Evolutionary conservation across 2,329 filamentous ascomycete genomes (phyloP).

Genomic region (Claviceps spartinae): DNA sequence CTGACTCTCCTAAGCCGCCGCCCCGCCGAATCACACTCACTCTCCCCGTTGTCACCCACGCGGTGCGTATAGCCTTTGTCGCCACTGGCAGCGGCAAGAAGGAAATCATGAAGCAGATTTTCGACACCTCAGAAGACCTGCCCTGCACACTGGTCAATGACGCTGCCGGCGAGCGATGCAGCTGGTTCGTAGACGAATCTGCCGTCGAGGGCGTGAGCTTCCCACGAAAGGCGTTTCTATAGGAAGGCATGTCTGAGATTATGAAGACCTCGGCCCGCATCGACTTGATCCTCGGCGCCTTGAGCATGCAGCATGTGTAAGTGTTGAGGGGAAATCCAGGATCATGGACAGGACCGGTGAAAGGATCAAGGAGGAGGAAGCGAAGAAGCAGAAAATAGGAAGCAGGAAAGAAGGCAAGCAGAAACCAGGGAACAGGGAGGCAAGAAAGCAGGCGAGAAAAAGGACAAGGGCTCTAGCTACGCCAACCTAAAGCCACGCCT

Average conservation of each 20-base stretch:
- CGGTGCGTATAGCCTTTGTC: conserved; percentile 77
- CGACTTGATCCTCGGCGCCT: neutral
- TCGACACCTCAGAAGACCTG: conserved; percentile 58
- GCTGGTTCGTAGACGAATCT: conserved; percentile 85
- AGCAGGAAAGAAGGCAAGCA: too few species aligned
- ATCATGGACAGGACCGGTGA: too few species aligned
- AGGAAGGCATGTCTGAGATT: neutral
- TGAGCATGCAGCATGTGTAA: neutral
- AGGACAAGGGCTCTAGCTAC: too few species aligned
- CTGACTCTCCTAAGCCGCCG: conserved; percentile 90
- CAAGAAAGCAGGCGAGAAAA: too few species aligned
- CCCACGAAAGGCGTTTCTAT: conserved; percentile 56
- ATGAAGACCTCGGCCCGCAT: neutral
- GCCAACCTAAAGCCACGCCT: too few species aligned
- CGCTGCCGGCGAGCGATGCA: conserved; percentile 69
- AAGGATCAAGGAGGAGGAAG: too few species aligned
- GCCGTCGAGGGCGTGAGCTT: conserved; percentile 79
- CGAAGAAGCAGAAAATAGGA: too few species aligned
- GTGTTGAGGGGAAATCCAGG: neutral
- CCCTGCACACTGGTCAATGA: conserved; percentile 85
- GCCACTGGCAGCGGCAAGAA: conserved; percentile 83
- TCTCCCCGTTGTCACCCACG: conserved; percentile 79
- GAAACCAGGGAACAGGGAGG: neutral
- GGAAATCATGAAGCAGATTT: conserved; percentile 84
- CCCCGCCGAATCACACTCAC: conserved; percentile 83